phyloP scores from a whole-genome alignment of 2,329 filamentous ascomycete species.

The Cordyceps sp. region DNA sequence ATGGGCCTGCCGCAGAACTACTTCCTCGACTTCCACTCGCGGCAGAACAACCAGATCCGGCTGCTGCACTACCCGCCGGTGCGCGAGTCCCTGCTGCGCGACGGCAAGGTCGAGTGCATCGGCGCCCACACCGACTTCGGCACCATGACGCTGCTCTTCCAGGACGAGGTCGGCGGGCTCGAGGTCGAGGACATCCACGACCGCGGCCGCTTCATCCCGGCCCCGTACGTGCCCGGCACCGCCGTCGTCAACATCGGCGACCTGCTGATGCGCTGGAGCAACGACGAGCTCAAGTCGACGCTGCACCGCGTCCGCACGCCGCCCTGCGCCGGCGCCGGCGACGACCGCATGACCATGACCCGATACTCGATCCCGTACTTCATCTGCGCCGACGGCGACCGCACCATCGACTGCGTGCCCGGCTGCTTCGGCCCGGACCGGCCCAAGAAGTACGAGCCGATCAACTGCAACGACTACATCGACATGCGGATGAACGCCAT shows the following conservation, averaged over 20 bases:
- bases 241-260: slow-evolving; percentile 22
- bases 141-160: slow-evolving; percentile 29
- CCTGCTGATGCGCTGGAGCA: slow-evolving; percentile 21
- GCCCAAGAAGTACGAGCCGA: slow-evolving; percentile 31
- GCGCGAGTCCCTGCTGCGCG: slow-evolving; percentile 10
- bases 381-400: slow-evolving; percentile 29
- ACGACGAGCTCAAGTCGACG: slow-evolving; percentile 16
- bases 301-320: slow-evolving; percentile 26
- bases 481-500: slow-evolving; percentile 10
- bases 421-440: slow-evolving; percentile 23
- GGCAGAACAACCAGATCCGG: slow-evolving; percentile 40
- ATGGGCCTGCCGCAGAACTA: slow-evolving; percentile 50
- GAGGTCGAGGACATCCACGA: slow-evolving; percentile 24
- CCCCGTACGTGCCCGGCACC: slow-evolving; percentile 13
- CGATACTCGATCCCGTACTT: slow-evolving; percentile 47
- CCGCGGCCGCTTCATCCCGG: slow-evolving; percentile 16
- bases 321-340: slow-evolving; percentile 2
- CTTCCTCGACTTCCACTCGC: slow-evolving; percentile 48
- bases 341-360: slow-evolving; percentile 24
- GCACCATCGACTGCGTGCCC: slow-evolving; percentile 33
- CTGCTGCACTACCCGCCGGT: slow-evolving; percentile 33
- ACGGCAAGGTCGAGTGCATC: slow-evolving; percentile 8
- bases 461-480: slow-evolving; percentile 12
- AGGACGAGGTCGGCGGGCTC: slow-evolving; percentile 26
- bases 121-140: slow-evolving; percentile 17